Percentiles rank a stretch among this genome's conserved stretches.
phyloP scores from a whole-genome alignment of 2,329 filamentous ascomycete species.

The Endoconidiophora polonica region DNA sequence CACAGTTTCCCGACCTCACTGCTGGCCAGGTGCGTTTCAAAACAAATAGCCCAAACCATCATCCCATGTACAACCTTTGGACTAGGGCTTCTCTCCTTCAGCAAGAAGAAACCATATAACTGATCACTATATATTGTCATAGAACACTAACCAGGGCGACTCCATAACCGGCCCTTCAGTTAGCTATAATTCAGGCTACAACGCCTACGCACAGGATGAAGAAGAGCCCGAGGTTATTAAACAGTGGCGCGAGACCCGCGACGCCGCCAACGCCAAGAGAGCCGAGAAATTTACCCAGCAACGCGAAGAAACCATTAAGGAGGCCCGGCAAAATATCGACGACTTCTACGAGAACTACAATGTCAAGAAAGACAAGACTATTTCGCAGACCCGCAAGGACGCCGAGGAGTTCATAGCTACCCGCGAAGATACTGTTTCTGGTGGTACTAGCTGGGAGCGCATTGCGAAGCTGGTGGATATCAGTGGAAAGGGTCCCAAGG shows the following conservation, averaged over 20 bases:
- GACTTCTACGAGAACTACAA: constrained; percentile 99
- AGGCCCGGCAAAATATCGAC: constrained; percentile 87
- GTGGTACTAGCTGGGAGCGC: constrained; percentile 95
- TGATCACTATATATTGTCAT: not conserved
- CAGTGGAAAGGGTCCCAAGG: constrained; percentile 78
- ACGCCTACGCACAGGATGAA: constrained; percentile 41
- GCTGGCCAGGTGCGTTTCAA: constrained; percentile 45
- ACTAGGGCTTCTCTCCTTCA: not conserved
- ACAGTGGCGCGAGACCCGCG: constrained; percentile 83
- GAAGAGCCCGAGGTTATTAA: constrained; percentile 78
- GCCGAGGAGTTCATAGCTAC: constrained; percentile 81
- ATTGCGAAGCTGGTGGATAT: constrained; percentile 96
- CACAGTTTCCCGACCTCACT: constrained; percentile 71
- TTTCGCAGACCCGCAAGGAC: constrained; percentile 75
- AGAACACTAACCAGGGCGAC: constrained; percentile 59
- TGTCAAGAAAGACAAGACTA: constrained; percentile 87
- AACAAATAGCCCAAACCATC: not conserved
- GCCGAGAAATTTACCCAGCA: constrained; percentile 68
- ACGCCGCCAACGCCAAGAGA: constrained; percentile 67
- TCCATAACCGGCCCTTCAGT: constrained; percentile 58
- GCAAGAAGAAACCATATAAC: not conserved
- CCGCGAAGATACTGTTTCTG: constrained; percentile 82
- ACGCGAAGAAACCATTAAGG: constrained; percentile 71
- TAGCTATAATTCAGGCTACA: constrained; percentile 44
- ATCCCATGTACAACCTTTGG: constrained; percentile 1